phyloP scores from a whole-genome alignment of 176 grass and related monocot genomes.

The Avena atlantica region DNA sequence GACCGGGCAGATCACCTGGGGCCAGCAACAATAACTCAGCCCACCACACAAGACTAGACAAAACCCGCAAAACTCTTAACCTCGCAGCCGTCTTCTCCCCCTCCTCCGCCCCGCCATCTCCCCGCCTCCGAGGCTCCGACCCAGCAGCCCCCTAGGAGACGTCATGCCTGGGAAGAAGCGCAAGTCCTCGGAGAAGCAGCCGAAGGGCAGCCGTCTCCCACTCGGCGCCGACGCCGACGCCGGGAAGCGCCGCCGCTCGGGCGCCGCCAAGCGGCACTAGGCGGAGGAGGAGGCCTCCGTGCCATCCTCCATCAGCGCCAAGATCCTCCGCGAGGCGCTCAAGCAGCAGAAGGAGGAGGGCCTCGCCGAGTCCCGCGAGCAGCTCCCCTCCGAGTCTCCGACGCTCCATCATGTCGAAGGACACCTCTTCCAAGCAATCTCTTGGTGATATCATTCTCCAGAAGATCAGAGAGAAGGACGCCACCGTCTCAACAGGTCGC shows the following conservation, averaged over 20 bases:
- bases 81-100: neutral
- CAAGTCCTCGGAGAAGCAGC: constrained; percentile 52
- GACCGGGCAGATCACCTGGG: no score
- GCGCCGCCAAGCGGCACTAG: constrained; percentile 71
- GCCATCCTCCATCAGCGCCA: neutral
- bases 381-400: neutral
- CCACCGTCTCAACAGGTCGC: constrained; percentile 55
- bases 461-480: constrained; percentile 86
- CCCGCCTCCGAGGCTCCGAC: neutral
- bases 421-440: constrained; percentile 53
- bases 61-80: neutral
- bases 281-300: constrained; percentile 57
- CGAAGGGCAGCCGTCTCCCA: constrained; percentile 42
- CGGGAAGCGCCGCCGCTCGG: constrained; percentile 67
- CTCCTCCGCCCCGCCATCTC: neutral
- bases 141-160: neutral
- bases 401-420: constrained; percentile 50
- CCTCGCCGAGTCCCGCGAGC: constrained; percentile 46
- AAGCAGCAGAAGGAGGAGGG: constrained; percentile 84
- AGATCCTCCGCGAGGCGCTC: constrained; percentile 65
- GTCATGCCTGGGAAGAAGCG: constrained; percentile 82
- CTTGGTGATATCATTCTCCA: constrained; percentile 86
- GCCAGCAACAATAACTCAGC: no score
- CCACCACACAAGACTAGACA: neutral
- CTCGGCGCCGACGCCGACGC: constrained; percentile 62